Evolutionary conservation across 495 filamentous ascomycete species (phyloP).

Genomic region (Tirmania nivea): DNA sequence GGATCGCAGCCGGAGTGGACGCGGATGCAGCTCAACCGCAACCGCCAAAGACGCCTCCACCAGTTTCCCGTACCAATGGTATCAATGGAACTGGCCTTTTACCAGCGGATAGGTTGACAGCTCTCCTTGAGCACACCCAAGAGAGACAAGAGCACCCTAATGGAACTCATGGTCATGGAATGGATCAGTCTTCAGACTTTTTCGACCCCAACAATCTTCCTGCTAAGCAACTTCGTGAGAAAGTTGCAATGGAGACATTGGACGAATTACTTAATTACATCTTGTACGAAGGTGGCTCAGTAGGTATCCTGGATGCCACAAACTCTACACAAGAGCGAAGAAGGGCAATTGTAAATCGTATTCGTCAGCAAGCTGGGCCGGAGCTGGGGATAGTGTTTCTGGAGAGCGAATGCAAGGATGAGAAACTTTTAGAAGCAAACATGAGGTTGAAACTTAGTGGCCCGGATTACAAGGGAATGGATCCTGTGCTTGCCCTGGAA

Average conservation of each 20-base stretch:
- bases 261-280: conserved; percentile 83
- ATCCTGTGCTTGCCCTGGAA: conserved; percentile 55
- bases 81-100: not conserved
- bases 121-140: conserved; percentile 22
- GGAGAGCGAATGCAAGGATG: conserved; percentile 76
- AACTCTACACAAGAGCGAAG: conserved; percentile 81
- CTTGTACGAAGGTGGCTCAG: conserved; percentile 55
- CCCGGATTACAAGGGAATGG: conserved; percentile 85
- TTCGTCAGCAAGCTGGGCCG: conserved; percentile 62
- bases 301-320: conserved; percentile 96
- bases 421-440: conserved; percentile 70
- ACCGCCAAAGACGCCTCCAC: conserved; percentile 8
- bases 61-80: not conserved
- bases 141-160: conserved; percentile 2
- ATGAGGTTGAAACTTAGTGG: conserved; percentile 96
- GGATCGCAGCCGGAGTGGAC: conserved; percentile 43
- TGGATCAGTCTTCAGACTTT: conserved; percentile 80
- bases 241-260: conserved; percentile 75
- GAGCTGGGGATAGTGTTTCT: conserved; percentile 79
- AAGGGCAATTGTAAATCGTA: conserved; percentile 59
- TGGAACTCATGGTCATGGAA: conserved; percentile 25
- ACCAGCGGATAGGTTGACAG: conserved; percentile 7
- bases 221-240: conserved; percentile 66
- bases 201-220: conserved; percentile 78
- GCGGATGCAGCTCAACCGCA: conserved; percentile 20